Evolutionary conservation across 768 basidiomycete species (phyloP).

Genomic region (Tylopilus balloui): DNA sequence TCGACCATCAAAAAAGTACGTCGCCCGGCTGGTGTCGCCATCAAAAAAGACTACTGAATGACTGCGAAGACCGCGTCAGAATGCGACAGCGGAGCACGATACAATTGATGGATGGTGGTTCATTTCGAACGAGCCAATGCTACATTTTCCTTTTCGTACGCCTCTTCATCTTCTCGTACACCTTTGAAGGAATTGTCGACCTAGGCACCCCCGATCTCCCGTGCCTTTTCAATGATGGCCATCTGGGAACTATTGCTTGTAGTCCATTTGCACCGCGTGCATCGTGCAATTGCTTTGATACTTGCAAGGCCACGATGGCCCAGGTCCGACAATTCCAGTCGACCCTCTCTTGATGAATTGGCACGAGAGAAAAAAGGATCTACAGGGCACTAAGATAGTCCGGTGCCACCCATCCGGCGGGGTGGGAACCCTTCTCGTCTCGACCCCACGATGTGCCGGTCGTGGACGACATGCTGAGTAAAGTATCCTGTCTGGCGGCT

Average conservation of each 20-base stretch:
- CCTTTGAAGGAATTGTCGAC: background rate
- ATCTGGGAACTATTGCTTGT: constrained; percentile 13
- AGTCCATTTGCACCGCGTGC: constrained; percentile 15
- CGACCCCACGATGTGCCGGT: constrained; percentile 12
- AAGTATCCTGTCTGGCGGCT: constrained; percentile 11
- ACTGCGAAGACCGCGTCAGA: too few species aligned
- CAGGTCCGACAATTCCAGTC: constrained; percentile 22
- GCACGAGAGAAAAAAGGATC: constrained; percentile 9
- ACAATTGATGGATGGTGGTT: background rate
- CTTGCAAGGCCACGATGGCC: constrained; percentile 18
- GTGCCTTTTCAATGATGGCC: constrained; percentile 12
- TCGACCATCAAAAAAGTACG: too few species aligned
- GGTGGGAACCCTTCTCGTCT: constrained; percentile 10
- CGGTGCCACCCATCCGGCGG: constrained; percentile 13
- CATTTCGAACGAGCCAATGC: background rate
- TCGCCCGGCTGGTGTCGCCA: too few species aligned
- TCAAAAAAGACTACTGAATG: too few species aligned
- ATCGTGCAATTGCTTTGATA: constrained; percentile 11
- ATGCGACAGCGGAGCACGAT: background rate
- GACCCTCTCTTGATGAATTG: constrained; percentile 6
- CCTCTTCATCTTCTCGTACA: background rate
- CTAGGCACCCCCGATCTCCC: constrained; percentile 17
- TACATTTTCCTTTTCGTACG: background rate
- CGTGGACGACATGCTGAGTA: constrained; percentile 13
- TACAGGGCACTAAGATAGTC: constrained; percentile 1